Evolutionary conservation across 768 basidiomycete species (phyloP), one percentile per base, ranked within the genome.

Genomic region (Agrocybe pediades): DNA sequence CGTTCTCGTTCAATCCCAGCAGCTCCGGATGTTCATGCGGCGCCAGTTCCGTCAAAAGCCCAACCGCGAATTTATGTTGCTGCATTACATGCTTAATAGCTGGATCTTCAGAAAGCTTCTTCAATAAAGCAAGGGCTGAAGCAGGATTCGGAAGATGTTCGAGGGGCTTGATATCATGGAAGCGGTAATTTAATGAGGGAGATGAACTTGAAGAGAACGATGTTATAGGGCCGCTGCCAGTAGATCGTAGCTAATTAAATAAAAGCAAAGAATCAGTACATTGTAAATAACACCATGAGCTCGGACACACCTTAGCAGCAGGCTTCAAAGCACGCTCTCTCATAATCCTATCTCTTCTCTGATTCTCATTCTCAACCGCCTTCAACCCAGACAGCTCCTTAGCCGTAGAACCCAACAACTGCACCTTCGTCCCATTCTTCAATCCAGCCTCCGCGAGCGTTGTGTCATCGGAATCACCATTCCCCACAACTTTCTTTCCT

Each of bases 11-110:
- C 33, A 89, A 73, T 0, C 90, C 90, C 2, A 89, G 74, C 9
- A 91, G 67, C 24, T 81, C 72, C 0, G 88, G 88, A 53, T 86
- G 78, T 62, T 90, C 88, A 53, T 88, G 88, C 0, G 89, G 89
- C 15, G 88, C 88, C 16, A 92, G 81, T 68, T 92, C 89, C 1
- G 88, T 90, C 41, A 91, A 72, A 2, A 86, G 55, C 0, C 85
- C 84, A 5, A 92, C 87, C 0, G 82, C 75, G 58, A 89, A 85
- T 54, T 82, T 66, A 67, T 92, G 88, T 55, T 74, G 75, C 57
- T 77, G 79, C 89, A 92, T 90, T 52, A 92, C 65, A 64, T 88
- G 82, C 19, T 68, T 72, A 43, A 90, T 86, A 0, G 86, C 88
- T 4, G 85, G 83, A 61, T 92, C 90, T n/a, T 80, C 73, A 8